Evolutionary conservation across 2,329 filamentous ascomycete genomes (phyloP), one percentile per base, ranked within the genome.

Genomic region (Lasiodiplodia sp.): DNA sequence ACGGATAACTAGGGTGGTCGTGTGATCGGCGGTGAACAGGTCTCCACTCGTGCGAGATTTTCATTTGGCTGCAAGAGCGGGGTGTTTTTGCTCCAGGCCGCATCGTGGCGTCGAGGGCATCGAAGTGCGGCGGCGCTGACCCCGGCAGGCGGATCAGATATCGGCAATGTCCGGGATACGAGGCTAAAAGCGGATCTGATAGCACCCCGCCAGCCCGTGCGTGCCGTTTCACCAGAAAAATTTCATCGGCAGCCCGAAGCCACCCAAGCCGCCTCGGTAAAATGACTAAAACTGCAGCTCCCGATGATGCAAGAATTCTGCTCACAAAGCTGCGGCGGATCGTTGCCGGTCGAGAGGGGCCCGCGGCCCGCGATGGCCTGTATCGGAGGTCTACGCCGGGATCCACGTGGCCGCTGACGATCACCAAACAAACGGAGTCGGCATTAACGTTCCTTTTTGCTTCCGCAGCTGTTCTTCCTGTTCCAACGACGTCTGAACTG

Each of bases 61-160:
- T 40, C 38, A 6, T 8, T n/a, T 18, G 18, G 40, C 40, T 8
- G 0, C 7, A 8, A 8, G 16, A 18, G 38, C 38, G 38, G 38
- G 12, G 14, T 14, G 11, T 55, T 6, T 34, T 16, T n/a, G 28
- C 52, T 44, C 12, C 38, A 3, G 12, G 38, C 10, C 7, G 34
- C 31, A 18, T 8, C 18, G 38, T 31, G 12, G 58, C 40, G n/a
- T 51, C 23, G 51, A 16, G 18, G 53, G 53, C 28, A 56, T n/a
- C 16, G 11, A 57, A 38, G 31, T 38, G 37, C 31, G 0, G 16
- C 14, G 25, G n/a, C n/a, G 53, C 10, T 11, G 14, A 25, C 56
- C 37, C 52, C 38, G 37, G 53, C 51, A 12, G 49, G 64, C 64
- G 64, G 64, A 66, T 66, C 64, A 66, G 64, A 66, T 66, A 66